These are phyloP conservation scores for Colletotrichum abscissum DNA, from an alignment of 2,329 filamentous ascomycete genomes.

Conservation along the genomic window DNA sequence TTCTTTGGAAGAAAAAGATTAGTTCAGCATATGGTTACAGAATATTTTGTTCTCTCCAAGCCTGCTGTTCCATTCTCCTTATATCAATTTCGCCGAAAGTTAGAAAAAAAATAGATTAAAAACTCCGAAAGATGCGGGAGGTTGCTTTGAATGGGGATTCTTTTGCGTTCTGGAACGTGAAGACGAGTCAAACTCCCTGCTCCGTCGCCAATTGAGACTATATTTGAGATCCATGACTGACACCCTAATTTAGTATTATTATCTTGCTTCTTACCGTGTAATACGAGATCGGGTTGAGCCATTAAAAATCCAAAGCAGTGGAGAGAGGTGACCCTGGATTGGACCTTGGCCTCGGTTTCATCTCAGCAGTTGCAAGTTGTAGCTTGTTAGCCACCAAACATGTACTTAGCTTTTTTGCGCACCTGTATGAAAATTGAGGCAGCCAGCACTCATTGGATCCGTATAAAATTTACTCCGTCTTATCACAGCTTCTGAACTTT, in stretches of 20 bases:
- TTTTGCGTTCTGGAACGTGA: not conserved
- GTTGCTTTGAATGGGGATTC: not conserved
- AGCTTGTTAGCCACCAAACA: too few relatives aligned
- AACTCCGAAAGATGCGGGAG: not conserved
- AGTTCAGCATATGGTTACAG: too few relatives aligned
- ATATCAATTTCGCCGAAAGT: not conserved
- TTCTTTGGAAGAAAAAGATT: too few relatives aligned
- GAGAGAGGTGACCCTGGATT: not conserved
- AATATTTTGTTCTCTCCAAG: too few relatives aligned
- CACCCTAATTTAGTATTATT: not conserved
- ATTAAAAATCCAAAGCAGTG: not conserved
- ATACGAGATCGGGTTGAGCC: not conserved
- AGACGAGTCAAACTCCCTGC: not conserved
- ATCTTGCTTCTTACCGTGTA: not conserved
- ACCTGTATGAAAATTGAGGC: too few relatives aligned
- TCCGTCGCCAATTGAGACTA: not conserved
- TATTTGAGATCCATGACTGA: not conserved
- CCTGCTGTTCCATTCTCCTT: accelerated
- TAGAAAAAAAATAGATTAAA: not conserved
- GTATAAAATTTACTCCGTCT: too few relatives aligned
- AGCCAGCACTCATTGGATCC: too few relatives aligned
- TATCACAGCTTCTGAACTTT: too few relatives aligned
- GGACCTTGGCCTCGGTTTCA: too few relatives aligned
- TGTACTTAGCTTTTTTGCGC: too few relatives aligned
- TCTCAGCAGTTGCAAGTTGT: too few relatives aligned